A percentile compares a stretch with the other conserved stretches of the same genome.
Conservation (phyloP, 75 land plant species). For the Ceratopteris richardii region DNA sequence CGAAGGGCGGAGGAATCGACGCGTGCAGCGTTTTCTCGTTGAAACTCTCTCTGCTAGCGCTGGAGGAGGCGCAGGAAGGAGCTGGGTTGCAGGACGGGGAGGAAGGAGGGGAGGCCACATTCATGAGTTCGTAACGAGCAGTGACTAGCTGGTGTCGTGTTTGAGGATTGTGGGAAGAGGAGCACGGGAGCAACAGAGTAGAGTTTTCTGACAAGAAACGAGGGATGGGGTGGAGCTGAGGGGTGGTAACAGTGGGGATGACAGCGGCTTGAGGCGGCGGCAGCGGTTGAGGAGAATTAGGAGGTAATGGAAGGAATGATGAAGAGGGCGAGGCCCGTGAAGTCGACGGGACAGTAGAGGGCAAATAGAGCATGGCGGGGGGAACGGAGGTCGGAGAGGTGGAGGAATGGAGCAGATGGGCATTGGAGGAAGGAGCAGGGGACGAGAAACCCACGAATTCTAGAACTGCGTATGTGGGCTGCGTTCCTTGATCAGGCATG, state of each 20-base stretch:
- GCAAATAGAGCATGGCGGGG: neutral
- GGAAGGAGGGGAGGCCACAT: neutral
- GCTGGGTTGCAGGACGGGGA: neutral
- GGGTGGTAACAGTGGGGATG: too few species aligned
- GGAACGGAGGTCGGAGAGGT: neutral
- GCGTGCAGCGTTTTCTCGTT: neutral
- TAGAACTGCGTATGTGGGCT: constrained; percentile 3
- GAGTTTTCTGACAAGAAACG: too few species aligned
- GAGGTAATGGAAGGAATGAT: too few species aligned
- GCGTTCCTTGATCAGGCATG: neutral
- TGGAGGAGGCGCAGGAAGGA: neutral
- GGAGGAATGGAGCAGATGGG: neutral
- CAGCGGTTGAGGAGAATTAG: too few species aligned
- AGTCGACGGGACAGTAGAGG: too few species aligned
- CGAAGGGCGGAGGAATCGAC: neutral
- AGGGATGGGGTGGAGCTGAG: too few species aligned
- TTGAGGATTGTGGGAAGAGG: too few species aligned
- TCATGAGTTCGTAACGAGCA: too few species aligned
- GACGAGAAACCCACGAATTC: constrained; percentile 1
- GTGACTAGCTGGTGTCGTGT: too few species aligned
- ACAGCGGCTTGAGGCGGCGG: too few species aligned
- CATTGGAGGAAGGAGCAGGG: neutral
- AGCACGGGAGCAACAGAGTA: too few species aligned
- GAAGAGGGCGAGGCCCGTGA: too few species aligned
- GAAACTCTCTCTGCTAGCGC: neutral